phyloP scores from a whole-genome alignment of 306 rosid species.

The Adenanthera pavonina region DNA sequence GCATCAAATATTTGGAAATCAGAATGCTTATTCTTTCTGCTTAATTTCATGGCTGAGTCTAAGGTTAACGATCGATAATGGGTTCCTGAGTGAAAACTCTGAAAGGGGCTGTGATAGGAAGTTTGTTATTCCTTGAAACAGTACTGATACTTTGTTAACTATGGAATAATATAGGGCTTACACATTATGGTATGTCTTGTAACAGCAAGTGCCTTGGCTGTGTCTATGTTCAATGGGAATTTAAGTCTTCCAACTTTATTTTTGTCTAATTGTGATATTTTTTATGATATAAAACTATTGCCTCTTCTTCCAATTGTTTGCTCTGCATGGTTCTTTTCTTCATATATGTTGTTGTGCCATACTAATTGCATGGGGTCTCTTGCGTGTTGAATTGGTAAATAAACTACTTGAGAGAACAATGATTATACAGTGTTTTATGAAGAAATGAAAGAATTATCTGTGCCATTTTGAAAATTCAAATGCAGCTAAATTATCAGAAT shows the following conservation, averaged over 20 bases:
- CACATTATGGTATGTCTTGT: conserved; percentile 33
- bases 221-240: conserved; percentile 93
- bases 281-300: no score
- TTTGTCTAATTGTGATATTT: no score
- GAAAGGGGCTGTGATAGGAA: background rate
- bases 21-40: background rate
- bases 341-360: background rate
- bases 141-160: no score
- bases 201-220: conserved; percentile 98
- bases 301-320: no score
- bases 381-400: conserved; percentile 14
- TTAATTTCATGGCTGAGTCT: background rate
- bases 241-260: conserved; percentile 69
- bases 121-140: background rate
- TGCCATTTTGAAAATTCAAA: background rate
- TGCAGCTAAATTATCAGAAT: background rate
- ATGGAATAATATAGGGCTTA: conserved; percentile 18
- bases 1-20: background rate
- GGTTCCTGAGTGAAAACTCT: background rate
- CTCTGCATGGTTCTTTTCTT: no score
- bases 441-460: background rate
- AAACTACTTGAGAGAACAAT: background rate
- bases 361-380: conserved; percentile 5
- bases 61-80: background rate
- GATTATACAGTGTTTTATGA: background rate